Percentiles rank a stretch among this genome's conserved stretches.
Conservation (phyloP, 148 eudicot genomes). For the Euryodendron excelsum region DNA sequence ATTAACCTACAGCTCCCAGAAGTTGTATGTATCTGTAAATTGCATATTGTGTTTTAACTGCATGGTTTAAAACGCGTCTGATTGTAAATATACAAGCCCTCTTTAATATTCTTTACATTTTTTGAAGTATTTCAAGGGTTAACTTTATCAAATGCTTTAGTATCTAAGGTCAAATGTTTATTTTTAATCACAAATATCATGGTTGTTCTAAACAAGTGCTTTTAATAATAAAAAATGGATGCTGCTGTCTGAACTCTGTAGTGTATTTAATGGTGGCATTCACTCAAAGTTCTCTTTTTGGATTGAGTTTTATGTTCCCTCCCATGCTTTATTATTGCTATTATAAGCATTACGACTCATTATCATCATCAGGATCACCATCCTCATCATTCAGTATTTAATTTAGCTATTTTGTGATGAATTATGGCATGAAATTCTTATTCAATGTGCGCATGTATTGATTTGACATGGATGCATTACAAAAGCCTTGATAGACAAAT, state of each 20-base stretch:
- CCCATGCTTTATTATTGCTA: not conserved
- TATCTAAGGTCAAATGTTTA: not conserved
- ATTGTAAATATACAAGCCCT: not conserved
- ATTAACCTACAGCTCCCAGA: not conserved
- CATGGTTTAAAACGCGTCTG: not conserved
- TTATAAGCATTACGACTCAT: not conserved
- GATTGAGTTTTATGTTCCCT: not conserved
- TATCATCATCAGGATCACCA: not conserved
- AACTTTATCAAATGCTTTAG: not conserved
- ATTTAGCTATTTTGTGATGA: not conserved
- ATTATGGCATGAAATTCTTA: not conserved
- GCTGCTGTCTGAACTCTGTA: not conserved
- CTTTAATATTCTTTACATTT: not conserved
- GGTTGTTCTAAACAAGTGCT: not conserved
- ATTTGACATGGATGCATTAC: not conserved
- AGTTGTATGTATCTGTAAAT: constrained; percentile 5
- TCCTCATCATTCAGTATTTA: not conserved
- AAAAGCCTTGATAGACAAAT: not conserved
- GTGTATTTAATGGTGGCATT: not conserved
- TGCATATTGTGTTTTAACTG: not conserved
- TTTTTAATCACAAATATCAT: not conserved
- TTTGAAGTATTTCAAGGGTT: not conserved
- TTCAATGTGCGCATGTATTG: not conserved
- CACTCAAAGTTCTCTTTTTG: not conserved
- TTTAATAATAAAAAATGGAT: not conserved